Percentiles rank a stretch among this genome's conserved stretches.
Conservation (phyloP, 75 land plant genomes). For the Adiantum capillusveneris region DNA sequence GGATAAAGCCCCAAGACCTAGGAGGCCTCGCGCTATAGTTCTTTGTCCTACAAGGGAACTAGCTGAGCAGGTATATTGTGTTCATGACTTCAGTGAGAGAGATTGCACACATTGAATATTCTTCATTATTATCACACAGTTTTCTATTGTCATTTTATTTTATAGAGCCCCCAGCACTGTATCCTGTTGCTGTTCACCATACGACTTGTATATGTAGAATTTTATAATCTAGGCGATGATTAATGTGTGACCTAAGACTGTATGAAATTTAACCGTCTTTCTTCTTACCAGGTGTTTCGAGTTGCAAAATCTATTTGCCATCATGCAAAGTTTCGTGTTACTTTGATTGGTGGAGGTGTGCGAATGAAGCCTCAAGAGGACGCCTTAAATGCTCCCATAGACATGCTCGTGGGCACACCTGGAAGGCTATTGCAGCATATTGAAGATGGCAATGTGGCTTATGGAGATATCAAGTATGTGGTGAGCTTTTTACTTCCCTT, state of each 20-base stretch:
- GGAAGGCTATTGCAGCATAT: slow-evolving; percentile 96
- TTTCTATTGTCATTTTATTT: too few relatives aligned
- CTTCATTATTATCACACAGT: too few relatives aligned
- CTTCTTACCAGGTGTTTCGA: slow-evolving; percentile 91
- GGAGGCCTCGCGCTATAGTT: slow-evolving; percentile 82
- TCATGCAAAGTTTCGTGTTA: slow-evolving; percentile 85
- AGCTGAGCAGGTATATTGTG: slow-evolving; percentile 71
- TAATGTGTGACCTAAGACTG: too few relatives aligned
- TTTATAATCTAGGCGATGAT: too few relatives aligned
- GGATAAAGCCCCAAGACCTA: slow-evolving; percentile 59
- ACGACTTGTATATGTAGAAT: too few relatives aligned
- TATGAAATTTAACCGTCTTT: too few relatives aligned
- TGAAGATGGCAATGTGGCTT: slow-evolving; percentile 89
- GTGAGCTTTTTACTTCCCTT: slow-evolving; percentile 33
- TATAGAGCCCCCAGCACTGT: too few relatives aligned
- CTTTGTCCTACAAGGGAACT: slow-evolving; percentile 89
- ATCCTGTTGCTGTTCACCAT: too few relatives aligned
- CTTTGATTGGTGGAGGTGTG: slow-evolving; percentile 92
- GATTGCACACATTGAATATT: too few relatives aligned
- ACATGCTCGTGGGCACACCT: slow-evolving; percentile 96
- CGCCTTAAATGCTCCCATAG: slow-evolving; percentile 65
- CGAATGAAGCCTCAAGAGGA: slow-evolving; percentile 89
- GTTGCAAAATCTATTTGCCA: slow-evolving; percentile 91
- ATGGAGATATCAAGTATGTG: slow-evolving; percentile 97
- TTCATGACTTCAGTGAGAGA: too few relatives aligned